These are phyloP conservation scores for Linnemannia zychae DNA, from an alignment of 192 early-diverging fungal species.

Conservation along the genomic window DNA sequence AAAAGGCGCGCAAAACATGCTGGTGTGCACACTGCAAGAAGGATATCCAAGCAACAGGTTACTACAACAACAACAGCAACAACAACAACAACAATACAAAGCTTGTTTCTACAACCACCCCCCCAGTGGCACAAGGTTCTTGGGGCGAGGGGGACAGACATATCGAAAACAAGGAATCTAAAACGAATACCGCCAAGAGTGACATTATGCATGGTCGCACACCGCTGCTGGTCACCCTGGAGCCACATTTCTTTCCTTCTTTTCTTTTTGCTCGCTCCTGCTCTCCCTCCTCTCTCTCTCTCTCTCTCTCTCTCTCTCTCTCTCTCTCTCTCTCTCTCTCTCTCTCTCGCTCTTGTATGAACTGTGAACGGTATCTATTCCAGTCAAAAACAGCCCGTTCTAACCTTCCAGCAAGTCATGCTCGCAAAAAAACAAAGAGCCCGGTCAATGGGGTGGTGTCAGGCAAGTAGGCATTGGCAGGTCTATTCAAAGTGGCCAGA, in stretches of 20 bases:
- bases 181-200: neutral
- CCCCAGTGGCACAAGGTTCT: neutral
- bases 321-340: neutral
- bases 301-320: slow-evolving; percentile 8
- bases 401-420: too few species aligned
- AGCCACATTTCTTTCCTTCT: neutral
- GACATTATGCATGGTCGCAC: neutral
- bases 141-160: neutral
- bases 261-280: neutral
- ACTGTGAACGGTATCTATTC: too few species aligned
- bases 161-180: neutral
- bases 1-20: neutral
- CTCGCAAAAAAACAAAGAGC: neutral
- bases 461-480: too few species aligned
- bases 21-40: neutral
- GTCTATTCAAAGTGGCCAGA: too few species aligned
- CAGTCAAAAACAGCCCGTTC: too few species aligned
- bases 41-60: neutral
- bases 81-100: neutral
- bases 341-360: neutral
- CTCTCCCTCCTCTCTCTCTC: neutral
- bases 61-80: neutral
- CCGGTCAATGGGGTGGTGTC: neutral
- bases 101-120: too few species aligned
- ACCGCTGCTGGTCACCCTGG: neutral